Evolutionary conservation across 768 basidiomycete genomes (phyloP).

Genomic region (Pleurotus giganteus): DNA sequence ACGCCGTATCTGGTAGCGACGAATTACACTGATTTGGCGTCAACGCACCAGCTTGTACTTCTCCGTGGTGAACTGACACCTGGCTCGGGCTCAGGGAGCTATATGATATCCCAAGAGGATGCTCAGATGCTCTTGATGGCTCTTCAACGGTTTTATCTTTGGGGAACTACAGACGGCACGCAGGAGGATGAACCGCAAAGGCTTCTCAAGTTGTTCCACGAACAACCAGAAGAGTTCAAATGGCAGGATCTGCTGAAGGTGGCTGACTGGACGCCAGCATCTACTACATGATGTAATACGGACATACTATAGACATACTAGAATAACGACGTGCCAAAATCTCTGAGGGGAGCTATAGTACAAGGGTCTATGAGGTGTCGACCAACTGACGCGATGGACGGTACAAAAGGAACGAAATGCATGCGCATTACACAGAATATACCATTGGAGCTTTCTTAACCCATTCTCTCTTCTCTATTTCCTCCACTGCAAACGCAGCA

Average conservation of each 20-base stretch:
- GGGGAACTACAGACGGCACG: constrained; percentile 34
- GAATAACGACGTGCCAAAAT: background rate
- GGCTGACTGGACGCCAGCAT: constrained; percentile 22
- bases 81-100: constrained; percentile 33
- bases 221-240: constrained; percentile 72
- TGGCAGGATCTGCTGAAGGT: constrained; percentile 78
- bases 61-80: constrained; percentile 89
- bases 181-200: constrained; percentile 40
- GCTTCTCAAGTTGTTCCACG: constrained; percentile 72
- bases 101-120: constrained; percentile 73
- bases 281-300: background rate
- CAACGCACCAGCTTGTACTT: constrained; percentile 79
- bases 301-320: background rate
- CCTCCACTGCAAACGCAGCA: constrained; percentile 56
- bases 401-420: no score
- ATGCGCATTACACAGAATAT: constrained; percentile 16
- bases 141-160: constrained; percentile 85
- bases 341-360: background rate
- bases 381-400: background rate
- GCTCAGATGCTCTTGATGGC: constrained; percentile 80
- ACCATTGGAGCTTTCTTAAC: constrained; percentile 47
- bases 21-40: constrained; percentile 85
- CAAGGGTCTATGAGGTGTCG: background rate
- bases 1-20: constrained; percentile 91
- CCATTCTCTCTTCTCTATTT: constrained; percentile 61